Percentiles rank a stretch among this genome's conserved stretches.
Evolutionary conservation across 2,329 filamentous ascomycete species (phyloP).

Genomic region (Aspergillus hiratsukae): DNA sequence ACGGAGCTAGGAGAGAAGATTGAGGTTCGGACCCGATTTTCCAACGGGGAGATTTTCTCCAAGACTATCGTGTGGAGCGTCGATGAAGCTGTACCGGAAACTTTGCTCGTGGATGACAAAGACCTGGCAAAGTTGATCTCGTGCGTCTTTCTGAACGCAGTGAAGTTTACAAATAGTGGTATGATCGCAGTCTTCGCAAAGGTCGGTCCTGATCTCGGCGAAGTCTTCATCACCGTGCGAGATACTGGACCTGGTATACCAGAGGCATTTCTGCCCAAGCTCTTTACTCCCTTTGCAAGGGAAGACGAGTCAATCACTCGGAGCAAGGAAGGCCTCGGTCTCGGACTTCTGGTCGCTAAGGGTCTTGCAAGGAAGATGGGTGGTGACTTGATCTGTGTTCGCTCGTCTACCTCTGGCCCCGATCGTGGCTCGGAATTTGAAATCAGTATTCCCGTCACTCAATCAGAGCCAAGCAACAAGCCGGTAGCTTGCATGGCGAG

Average conservation of each 20-base stretch:
- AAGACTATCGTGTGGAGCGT: conserved; percentile 47
- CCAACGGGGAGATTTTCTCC: conserved; percentile 41
- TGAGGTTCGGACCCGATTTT: conserved; percentile 41
- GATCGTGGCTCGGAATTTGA: conserved; percentile 64
- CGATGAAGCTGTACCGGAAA: conserved; percentile 44
- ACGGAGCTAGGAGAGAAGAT: conserved; percentile 44
- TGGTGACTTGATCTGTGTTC: conserved; percentile 61
- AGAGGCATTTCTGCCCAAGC: conserved; percentile 58
- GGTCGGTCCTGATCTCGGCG: conserved; percentile 48
- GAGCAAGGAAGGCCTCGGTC: conserved; percentile 62
- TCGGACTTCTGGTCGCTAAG: conserved; percentile 69
- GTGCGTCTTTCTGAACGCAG: conserved; percentile 61
- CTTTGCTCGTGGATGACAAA: conserved; percentile 54
- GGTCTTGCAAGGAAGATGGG: conserved; percentile 64
- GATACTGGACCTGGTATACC: conserved; percentile 68
- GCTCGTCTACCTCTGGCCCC: conserved; percentile 58
- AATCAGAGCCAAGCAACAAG: conserved; percentile 42
- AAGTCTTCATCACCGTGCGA: conserved; percentile 57
- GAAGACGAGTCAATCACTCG: conserved; percentile 65
- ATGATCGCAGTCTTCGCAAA: conserved; percentile 54
- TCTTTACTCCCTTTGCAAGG: conserved; percentile 67
- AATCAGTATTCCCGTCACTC: conserved; percentile 59
- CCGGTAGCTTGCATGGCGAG: conserved; percentile 46
- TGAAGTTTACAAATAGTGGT: conserved; percentile 67
- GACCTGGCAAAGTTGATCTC: conserved; percentile 61